A percentile compares a stretch with the other conserved stretches of the same genome.
phyloP scores from a whole-genome alignment of 106 monocot genomes.

The Hemerocallis citrina region DNA sequence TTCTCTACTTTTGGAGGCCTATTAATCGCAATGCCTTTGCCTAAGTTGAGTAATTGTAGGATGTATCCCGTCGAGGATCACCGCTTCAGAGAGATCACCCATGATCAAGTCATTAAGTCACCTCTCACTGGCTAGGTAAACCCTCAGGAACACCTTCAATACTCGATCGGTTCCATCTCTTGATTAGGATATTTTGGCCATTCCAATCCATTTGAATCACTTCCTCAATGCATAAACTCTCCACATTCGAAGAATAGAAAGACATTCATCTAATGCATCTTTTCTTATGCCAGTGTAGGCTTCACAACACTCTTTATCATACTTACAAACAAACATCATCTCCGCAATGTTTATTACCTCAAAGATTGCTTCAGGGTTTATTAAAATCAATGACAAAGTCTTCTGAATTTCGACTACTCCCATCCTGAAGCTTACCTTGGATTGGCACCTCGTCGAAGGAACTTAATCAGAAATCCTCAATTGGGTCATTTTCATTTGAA shows the following conservation, averaged over 20 bases:
- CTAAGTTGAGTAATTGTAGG: conserved; percentile 53
- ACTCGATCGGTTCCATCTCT: conserved; percentile 64
- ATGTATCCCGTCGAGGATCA: conserved; percentile 32
- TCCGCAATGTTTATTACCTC: conserved; percentile 50
- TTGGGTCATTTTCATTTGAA: conserved; percentile 31
- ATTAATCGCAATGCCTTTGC: conserved; percentile 52
- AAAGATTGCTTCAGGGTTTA: conserved; percentile 30
- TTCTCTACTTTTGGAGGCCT: conserved; percentile 44
- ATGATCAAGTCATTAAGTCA: conserved; percentile 46
- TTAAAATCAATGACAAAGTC: conserved; percentile 30
- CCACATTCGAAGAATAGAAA: conserved; percentile 40
- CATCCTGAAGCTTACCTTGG: conserved; percentile 19
- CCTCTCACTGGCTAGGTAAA: conserved; percentile 54
- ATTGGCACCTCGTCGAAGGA: conserved; percentile 45
- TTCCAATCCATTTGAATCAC: conserved; percentile 37
- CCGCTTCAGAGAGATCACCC: conserved; percentile 21
- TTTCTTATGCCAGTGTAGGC: conserved; percentile 45
- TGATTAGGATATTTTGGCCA: conserved; percentile 33
- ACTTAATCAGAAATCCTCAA: conserved; percentile 29
- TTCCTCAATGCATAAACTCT: conserved; percentile 65
- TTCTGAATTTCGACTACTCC: conserved; percentile 12
- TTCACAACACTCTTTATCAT: conserved; percentile 57
- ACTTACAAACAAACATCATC: conserved; percentile 40
- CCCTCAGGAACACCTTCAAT: conserved; percentile 44
- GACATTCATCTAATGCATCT: conserved; percentile 50